These are phyloP conservation scores for Candida dendrica DNA, from an alignment of 805 yeast genomes.

Conservation along the genomic window DNA sequence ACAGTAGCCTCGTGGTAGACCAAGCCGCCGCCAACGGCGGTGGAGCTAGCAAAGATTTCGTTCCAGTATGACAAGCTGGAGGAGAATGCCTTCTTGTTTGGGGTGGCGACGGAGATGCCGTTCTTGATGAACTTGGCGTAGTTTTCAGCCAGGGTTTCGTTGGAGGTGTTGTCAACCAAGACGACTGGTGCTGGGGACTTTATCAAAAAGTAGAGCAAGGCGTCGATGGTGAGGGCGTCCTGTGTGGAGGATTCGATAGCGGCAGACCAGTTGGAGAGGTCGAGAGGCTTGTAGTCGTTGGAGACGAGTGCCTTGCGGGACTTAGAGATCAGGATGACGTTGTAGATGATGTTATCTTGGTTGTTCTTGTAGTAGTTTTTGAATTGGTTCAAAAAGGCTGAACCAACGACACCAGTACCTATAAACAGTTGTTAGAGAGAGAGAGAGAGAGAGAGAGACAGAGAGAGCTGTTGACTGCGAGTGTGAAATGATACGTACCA, in stretches of 20 bases:
- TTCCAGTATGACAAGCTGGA: constrained; percentile 71
- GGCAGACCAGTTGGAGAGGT: constrained; percentile 51
- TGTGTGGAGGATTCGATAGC: constrained; percentile 37
- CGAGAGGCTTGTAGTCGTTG: constrained; percentile 63
- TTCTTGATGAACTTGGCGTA: constrained; percentile 68
- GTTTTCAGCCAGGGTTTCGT: constrained; percentile 63
- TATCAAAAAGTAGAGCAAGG: constrained; percentile 54
- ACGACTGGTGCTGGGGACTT: constrained; percentile 70
- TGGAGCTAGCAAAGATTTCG: constrained; percentile 52
- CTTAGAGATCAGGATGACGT: constrained; percentile 75
- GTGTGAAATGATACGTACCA: too few species aligned
- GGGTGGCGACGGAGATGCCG: constrained; percentile 93
- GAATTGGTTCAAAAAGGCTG: constrained; percentile 82
- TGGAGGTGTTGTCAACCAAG: constrained; percentile 91
- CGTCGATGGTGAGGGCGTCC: constrained; percentile 44
- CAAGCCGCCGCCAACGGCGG: constrained; percentile 47
- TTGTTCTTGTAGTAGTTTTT: constrained; percentile 16
- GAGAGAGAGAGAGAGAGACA: too few species aligned
- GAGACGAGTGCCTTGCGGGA: constrained; percentile 64
- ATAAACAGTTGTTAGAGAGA: too few species aligned
- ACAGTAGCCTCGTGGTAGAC: constrained; percentile 98
- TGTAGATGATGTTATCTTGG: constrained; percentile 38
- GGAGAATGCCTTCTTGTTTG: constrained; percentile 96
- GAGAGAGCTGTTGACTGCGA: too few species aligned
- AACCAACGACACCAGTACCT: constrained; percentile 94